Conservation (phyloP, 2,329 filamentous ascomycete genomes). For the Aspergillus awamori region DNA sequence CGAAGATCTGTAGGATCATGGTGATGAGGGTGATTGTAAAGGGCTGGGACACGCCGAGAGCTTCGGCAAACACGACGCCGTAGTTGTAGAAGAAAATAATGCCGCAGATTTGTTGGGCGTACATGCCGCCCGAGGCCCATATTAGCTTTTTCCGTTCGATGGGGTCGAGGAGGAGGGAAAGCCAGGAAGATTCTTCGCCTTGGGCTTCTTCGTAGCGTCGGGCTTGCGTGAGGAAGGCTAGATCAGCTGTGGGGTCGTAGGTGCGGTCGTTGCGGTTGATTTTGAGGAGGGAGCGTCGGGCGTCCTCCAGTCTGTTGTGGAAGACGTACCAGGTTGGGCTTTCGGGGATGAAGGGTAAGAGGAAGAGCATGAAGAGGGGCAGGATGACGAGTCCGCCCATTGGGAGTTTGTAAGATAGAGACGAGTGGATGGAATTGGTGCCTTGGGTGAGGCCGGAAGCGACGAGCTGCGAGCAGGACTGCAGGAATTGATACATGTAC, state of each 20-base stretch:
- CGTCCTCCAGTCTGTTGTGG: constrained; percentile 31
- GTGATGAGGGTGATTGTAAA: constrained; percentile 49
- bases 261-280: constrained; percentile 37
- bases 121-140: constrained; percentile 49
- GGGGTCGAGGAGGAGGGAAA: constrained; percentile 46
- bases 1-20: constrained; percentile 49
- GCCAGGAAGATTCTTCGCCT: constrained; percentile 42
- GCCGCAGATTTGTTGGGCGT: constrained; percentile 55
- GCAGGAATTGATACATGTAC: constrained; percentile 36
- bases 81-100: constrained; percentile 54
- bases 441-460: constrained; percentile 33
- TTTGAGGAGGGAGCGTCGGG: constrained; percentile 35
- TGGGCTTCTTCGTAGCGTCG: constrained; percentile 27
- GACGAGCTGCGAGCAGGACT: constrained; percentile 33
- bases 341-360: constrained; percentile 31
- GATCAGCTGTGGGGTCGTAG: constrained; percentile 35
- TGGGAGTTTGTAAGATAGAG: constrained; percentile 31
- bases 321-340: constrained; percentile 37
- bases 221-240: constrained; percentile 27
- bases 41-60: constrained; percentile 47
- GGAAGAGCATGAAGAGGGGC: constrained; percentile 27
- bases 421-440: constrained; percentile 27
- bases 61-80: constrained; percentile 48
- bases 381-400: constrained; percentile 32
- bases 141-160: constrained; percentile 53